phyloP scores from a whole-genome alignment of 1,284 basidiomycete genomes.

The Sporisorium scitamineum region DNA sequence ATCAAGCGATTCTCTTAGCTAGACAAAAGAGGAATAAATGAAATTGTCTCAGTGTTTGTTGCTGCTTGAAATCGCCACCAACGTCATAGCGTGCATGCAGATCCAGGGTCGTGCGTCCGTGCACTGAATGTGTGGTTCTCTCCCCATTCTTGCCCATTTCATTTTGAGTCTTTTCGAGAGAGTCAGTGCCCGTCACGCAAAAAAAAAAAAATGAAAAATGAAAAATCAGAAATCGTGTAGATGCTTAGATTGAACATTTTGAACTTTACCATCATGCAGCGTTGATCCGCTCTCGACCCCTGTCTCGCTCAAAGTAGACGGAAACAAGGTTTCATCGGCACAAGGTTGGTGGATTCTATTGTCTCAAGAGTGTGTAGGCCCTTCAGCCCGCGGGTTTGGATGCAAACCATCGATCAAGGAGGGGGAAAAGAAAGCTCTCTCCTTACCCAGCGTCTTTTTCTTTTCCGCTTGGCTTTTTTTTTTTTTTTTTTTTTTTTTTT shows the following conservation, averaged over 20 bases:
- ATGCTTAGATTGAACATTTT: slow-evolving; percentile 8
- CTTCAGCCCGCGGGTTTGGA: background rate
- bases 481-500: background rate
- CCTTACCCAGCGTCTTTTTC: background rate
- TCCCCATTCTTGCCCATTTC: background rate
- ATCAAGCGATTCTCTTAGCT: too few relatives aligned
- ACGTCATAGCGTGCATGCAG: slow-evolving; percentile 12
- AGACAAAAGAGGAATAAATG: background rate
- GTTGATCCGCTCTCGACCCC: slow-evolving; percentile 1
- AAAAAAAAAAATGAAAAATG: background rate
- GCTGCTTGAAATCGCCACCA: background rate
- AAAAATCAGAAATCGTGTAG: slow-evolving; percentile 2
- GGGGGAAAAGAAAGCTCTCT: background rate
- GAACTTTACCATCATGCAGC: background rate
- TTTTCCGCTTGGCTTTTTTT: background rate
- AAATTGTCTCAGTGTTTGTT: slow-evolving; percentile 4
- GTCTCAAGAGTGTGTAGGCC: too few relatives aligned
- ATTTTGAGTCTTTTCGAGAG: background rate
- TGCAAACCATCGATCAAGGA: background rate
- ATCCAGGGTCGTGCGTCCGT: background rate
- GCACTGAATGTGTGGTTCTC: background rate
- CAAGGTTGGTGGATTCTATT: background rate
- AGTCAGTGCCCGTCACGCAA: too few relatives aligned
- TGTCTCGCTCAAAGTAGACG: background rate
- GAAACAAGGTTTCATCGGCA: background rate